Evolutionary conservation across 78 protist genomes (phyloP).

Genomic region (Anaeramoeba flamelloides): DNA sequence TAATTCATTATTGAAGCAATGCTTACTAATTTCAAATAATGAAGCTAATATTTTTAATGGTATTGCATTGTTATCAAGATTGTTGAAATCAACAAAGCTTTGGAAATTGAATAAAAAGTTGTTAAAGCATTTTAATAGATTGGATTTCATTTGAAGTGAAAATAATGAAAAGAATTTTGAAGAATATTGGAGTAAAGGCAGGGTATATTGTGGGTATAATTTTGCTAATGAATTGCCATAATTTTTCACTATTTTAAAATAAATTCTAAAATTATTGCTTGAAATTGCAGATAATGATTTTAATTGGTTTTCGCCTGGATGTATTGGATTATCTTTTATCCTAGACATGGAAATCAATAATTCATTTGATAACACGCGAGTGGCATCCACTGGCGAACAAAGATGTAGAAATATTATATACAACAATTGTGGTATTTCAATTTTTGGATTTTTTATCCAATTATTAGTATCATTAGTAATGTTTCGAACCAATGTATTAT

Average conservation of each 20-base stretch:
- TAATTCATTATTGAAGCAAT: too few relatives aligned
- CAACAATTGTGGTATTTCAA: neutral
- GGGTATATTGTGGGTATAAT: neutral
- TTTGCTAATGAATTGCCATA: neutral
- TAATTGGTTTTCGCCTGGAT: neutral
- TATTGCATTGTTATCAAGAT: too few relatives aligned
- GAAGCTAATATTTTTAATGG: too few relatives aligned
- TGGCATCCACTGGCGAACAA: neutral
- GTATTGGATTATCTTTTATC: neutral
- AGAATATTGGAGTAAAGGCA: too few relatives aligned
- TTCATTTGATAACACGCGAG: neutral
- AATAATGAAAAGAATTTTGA: too few relatives aligned
- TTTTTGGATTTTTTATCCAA: neutral
- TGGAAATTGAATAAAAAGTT: too few relatives aligned
- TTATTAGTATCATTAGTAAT: neutral
- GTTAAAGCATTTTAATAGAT: too few relatives aligned
- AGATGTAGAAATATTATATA: neutral
- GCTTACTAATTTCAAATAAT: too few relatives aligned
- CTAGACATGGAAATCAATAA: neutral
- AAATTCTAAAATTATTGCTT: neutral
- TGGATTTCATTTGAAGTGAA: too few relatives aligned
- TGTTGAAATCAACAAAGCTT: too few relatives aligned
- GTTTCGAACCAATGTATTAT: neutral
- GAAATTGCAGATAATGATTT: neutral
- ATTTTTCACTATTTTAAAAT: neutral